Evolutionary conservation across 148 eudicot genomes (phyloP).

Genomic region (Bassia scoparia): DNA sequence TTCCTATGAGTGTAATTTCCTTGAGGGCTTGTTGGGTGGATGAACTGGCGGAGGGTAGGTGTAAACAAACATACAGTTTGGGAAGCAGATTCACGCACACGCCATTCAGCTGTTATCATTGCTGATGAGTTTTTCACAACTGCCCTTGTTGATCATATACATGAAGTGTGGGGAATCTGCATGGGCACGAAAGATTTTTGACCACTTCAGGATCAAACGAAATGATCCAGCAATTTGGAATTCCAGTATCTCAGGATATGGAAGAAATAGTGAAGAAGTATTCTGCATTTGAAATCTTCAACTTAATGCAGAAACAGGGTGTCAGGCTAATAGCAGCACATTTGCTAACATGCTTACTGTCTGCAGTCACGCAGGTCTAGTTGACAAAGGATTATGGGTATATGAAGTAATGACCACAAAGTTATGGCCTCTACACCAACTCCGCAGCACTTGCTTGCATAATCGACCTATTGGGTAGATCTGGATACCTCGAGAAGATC

Average conservation of each 20-base stretch:
- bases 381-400: conserved; percentile 49
- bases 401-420: conserved; percentile 50
- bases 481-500: conserved; percentile 66
- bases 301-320: conserved; percentile 49
- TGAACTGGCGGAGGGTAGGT: no score
- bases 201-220: conserved; percentile 43
- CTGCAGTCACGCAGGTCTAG: conserved; percentile 63
- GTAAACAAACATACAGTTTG: no score
- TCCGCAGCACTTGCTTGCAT: conserved; percentile 53
- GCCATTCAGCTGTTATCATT: conserved; percentile 33
- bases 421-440: conserved; percentile 51
- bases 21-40: no score
- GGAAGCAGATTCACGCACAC: conserved; percentile 65
- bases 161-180: conserved; percentile 64
- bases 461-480: conserved; percentile 62
- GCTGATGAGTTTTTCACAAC: conserved; percentile 58
- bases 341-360: conserved; percentile 53
- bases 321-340: conserved; percentile 51
- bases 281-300: conserved; percentile 54
- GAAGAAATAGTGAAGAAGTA: conserved; percentile 59
- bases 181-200: conserved; percentile 46
- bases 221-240: conserved; percentile 71
- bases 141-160: conserved; percentile 70
- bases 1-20: no score
- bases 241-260: conserved; percentile 81